A percentile compares a stretch with the other conserved stretches of the same genome.
phyloP scores from a whole-genome alignment of 345 rosid genomes.

The Eucalyptus tenuipes region DNA sequence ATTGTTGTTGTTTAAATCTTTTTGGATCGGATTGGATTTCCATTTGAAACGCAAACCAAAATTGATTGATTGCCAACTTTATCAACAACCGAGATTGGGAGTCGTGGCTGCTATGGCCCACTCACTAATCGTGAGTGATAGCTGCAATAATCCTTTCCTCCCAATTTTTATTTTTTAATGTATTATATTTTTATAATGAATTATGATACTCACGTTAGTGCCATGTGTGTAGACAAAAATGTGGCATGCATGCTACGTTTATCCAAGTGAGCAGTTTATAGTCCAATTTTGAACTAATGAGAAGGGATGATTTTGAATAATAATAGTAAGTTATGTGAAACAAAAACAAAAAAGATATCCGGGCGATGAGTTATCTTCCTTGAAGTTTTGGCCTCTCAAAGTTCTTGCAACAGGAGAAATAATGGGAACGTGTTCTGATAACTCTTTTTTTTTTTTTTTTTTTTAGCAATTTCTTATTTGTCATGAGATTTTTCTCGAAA shows the following conservation, averaged over 20 bases:
- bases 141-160: neutral
- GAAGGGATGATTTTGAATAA: neutral
- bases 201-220: neutral
- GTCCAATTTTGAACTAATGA: neutral
- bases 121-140: rapidly evolving
- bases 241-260: neutral
- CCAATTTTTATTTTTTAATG: neutral
- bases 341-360: neutral
- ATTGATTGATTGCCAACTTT: neutral
- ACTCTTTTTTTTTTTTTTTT: neutral
- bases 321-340: neutral
- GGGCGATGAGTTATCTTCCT: neutral
- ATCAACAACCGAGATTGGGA: neutral
- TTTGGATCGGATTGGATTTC: rapidly evolving
- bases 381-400: neutral
- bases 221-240: neutral
- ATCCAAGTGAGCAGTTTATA: neutral
- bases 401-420: neutral
- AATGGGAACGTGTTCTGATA: neutral
- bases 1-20: neutral
- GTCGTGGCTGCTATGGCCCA: neutral
- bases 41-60: rapidly evolving
- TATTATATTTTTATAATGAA: neutral
- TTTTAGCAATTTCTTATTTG: neutral
- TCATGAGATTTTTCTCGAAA: neutral